Percentiles rank a stretch among this genome's conserved stretches.
These are phyloP conservation scores for Thielaviopsis euricoi DNA, from an alignment of 2,329 filamentous ascomycete genomes.

Conservation along the genomic window DNA sequence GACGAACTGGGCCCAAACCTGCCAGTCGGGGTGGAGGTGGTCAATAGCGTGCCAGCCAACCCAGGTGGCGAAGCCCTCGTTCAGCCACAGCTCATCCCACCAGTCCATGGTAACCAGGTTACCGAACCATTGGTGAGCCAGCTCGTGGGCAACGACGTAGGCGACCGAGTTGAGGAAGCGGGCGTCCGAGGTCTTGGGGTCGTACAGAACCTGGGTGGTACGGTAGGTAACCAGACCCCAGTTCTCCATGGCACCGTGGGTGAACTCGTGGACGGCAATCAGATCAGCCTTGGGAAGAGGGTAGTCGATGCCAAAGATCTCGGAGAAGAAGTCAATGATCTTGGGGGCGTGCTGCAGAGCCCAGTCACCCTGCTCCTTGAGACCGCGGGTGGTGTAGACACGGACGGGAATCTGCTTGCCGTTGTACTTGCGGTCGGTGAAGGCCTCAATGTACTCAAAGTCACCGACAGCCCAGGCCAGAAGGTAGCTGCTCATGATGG, in stretches of 20 bases:
- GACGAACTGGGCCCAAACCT: slow-evolving; percentile 95
- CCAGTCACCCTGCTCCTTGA: slow-evolving; percentile 81
- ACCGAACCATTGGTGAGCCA: slow-evolving; percentile 93
- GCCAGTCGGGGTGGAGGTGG: slow-evolving; percentile 88
- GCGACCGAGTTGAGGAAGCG: slow-evolving; percentile 87
- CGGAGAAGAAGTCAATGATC: slow-evolving; percentile 91
- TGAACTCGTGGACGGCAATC: slow-evolving; percentile 86
- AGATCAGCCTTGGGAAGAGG: slow-evolving; percentile 85
- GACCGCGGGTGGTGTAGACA: slow-evolving; percentile 88
- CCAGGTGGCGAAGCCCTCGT: slow-evolving; percentile 96
- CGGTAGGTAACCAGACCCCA: slow-evolving; percentile 95
- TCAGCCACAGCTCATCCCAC: slow-evolving; percentile 89
- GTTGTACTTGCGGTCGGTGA: slow-evolving; percentile 78
- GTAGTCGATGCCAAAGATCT: slow-evolving; percentile 86
- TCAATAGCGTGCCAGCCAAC: slow-evolving; percentile 90
- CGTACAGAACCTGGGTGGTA: slow-evolving; percentile 90
- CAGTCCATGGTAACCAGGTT: slow-evolving; percentile 95
- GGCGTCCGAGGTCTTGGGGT: slow-evolving; percentile 78
- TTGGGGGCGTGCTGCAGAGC: slow-evolving; percentile 83
- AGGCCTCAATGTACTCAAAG: slow-evolving; percentile 89
- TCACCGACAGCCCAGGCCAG: slow-evolving; percentile 91
- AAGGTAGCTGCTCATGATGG: slow-evolving; percentile 83
- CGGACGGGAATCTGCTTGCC: slow-evolving; percentile 82
- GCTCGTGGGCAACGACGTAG: slow-evolving; percentile 94
- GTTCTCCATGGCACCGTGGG: slow-evolving; percentile 77